phyloP scores from a whole-genome alignment of 106 monocot genomes.

The Phalaenopsis equestris region DNA sequence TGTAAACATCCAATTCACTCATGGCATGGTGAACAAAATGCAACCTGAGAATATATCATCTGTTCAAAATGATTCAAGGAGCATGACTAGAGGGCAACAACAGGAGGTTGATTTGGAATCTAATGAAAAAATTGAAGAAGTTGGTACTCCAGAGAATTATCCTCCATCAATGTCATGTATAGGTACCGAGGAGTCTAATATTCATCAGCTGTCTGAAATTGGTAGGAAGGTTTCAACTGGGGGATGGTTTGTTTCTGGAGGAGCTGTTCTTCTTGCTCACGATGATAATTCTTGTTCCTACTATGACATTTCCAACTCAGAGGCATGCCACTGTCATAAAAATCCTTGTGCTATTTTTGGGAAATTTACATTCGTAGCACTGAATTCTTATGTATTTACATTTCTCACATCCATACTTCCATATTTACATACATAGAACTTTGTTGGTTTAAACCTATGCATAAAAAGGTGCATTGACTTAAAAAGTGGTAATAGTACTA shows the following conservation, averaged over 20 bases:
- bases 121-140: constrained; percentile 61
- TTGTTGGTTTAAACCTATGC: no score
- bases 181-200: constrained; percentile 38
- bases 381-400: no score
- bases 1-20: neutral
- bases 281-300: constrained; percentile 84
- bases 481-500: no score
- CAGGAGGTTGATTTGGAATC: constrained; percentile 27
- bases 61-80: constrained; percentile 15
- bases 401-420: no score
- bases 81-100: constrained; percentile 1
- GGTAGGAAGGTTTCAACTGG: constrained; percentile 67
- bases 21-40: constrained; percentile 12
- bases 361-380: no score
- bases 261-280: constrained; percentile 86
- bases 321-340: constrained; percentile 34
- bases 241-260: constrained; percentile 99
- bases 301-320: constrained; percentile 74
- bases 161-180: constrained; percentile 21
- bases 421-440: no score
- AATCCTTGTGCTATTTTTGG: neutral
- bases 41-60: constrained; percentile 15
- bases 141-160: constrained; percentile 65
- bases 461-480: no score
- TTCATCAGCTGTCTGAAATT: constrained; percentile 45